These are phyloP conservation scores for Prosopis cineraria DNA, from an alignment of 306 rosid genomes.

Conservation along the genomic window DNA sequence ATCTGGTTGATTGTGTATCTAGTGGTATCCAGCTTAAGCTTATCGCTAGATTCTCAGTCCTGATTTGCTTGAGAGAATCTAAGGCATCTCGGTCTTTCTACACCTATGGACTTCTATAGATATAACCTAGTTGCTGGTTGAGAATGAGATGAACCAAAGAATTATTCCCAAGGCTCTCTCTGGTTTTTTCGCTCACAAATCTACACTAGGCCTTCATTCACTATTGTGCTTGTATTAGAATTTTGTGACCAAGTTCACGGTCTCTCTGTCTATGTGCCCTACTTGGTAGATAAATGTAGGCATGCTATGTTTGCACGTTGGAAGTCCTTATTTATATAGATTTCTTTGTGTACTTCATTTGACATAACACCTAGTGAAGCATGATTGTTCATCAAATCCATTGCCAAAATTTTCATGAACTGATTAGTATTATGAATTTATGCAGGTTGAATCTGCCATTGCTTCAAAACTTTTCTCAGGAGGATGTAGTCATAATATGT, in stretches of 20 bases:
- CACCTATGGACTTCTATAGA: neutral
- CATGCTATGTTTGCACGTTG: neutral
- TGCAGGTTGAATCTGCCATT: neutral
- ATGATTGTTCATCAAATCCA: neutral
- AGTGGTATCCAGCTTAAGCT: neutral
- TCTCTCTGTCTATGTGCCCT: neutral
- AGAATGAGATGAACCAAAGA: no score
- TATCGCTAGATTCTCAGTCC: neutral
- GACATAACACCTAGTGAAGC: neutral
- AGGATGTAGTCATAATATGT: neutral
- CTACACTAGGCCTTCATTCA: neutral
- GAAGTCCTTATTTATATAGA: neutral
- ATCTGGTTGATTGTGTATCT: no score
- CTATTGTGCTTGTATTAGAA: neutral
- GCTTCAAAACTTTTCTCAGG: neutral
- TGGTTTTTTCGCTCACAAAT: neutral
- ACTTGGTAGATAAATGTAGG: neutral
- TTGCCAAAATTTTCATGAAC: neutral
- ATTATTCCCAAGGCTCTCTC: no score
- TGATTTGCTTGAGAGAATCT: neutral
- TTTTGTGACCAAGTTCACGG: neutral
- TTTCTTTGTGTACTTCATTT: neutral
- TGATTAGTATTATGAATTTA: neutral
- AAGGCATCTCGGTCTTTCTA: neutral
- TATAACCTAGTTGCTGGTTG: no score